Conservation (phyloP, 768 basidiomycete genomes). For the Trametes gibbosa region DNA sequence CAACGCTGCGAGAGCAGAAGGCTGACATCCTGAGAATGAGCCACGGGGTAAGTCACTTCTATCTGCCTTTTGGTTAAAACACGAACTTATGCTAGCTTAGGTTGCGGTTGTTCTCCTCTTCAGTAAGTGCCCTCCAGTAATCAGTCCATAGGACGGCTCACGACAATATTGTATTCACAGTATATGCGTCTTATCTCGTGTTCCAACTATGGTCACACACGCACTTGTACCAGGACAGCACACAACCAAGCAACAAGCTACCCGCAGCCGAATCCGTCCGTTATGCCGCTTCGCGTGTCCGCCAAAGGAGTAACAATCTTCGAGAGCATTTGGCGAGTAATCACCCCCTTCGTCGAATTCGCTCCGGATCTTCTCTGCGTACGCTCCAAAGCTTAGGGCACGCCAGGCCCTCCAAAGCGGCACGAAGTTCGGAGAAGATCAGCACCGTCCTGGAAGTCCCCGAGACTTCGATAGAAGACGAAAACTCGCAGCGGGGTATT, state of each 20-base stretch:
- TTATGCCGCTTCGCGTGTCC: conserved; percentile 15
- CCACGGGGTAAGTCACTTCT: conserved; percentile 58
- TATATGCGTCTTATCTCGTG: conserved; percentile 70
- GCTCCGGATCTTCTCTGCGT: conserved; percentile 9
- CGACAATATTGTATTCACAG: conserved; percentile 33
- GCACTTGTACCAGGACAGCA: conserved; percentile 54
- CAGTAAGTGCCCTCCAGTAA: conserved; percentile 44
- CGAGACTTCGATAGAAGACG: conserved; percentile 14
- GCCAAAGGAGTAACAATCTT: conserved; percentile 16
- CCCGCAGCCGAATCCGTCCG: conserved; percentile 19
- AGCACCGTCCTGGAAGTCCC: conserved; percentile 17
- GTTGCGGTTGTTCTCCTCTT: conserved; percentile 76
- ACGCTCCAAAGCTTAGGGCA: not conserved
- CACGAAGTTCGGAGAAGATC: conserved; percentile 2
- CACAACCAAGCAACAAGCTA: conserved; percentile 18
- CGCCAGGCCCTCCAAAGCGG: not conserved
- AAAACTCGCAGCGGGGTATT: not conserved
- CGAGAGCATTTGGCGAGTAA: conserved; percentile 2
- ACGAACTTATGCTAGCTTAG: conserved; percentile 32
- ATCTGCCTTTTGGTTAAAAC: not conserved
- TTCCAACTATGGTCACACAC: conserved; percentile 83
- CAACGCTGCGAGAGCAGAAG: conserved; percentile 36
- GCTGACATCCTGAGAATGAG: conserved; percentile 65
- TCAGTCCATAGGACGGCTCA: not conserved
- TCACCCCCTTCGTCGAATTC: conserved; percentile 6